A percentile compares a stretch with the other conserved stretches of the same genome.
Conservation (phyloP, 2,329 filamentous ascomycete genomes). For the Penicillium sp. region DNA sequence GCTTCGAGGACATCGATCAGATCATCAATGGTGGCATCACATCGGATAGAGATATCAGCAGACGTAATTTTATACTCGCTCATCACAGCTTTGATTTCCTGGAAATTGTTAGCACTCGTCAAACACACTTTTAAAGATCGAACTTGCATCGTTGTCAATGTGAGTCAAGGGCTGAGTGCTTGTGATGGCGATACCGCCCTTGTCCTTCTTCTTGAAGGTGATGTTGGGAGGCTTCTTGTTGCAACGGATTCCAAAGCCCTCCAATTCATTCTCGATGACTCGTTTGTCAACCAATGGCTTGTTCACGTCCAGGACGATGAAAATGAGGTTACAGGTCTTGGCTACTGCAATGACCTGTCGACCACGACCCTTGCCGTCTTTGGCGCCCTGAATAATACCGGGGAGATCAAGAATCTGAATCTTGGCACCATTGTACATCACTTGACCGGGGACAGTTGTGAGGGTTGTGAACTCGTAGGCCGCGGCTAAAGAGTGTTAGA, state of each 20-base stretch:
- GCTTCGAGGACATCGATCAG: constrained; percentile 94
- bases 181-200: constrained; percentile 95
- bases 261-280: constrained; percentile 89
- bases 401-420: constrained; percentile 98
- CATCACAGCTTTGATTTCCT: constrained; percentile 97
- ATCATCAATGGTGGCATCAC: constrained; percentile 96
- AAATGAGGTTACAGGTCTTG: constrained; percentile 98
- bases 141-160: constrained; percentile 73
- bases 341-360: constrained; percentile 98
- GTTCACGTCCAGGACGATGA: constrained; percentile 97
- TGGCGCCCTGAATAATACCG: constrained; percentile 97
- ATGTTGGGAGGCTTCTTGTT: constrained; percentile 98
- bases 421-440: constrained; percentile 93
- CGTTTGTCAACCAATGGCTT: constrained; percentile 97
- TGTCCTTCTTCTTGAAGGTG: constrained; percentile 99
- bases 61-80: constrained; percentile 94
- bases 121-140: not conserved
- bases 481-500: constrained; percentile 56
- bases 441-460: constrained; percentile 94
- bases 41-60: constrained; percentile 95
- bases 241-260: constrained; percentile 95
- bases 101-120: constrained; percentile 15
- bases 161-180: constrained; percentile 87
- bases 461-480: constrained; percentile 99
- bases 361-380: constrained; percentile 96